Evolutionary conservation across 371 early-diverging fungal species (phyloP).

Genomic region (Mortierella sp.): DNA sequence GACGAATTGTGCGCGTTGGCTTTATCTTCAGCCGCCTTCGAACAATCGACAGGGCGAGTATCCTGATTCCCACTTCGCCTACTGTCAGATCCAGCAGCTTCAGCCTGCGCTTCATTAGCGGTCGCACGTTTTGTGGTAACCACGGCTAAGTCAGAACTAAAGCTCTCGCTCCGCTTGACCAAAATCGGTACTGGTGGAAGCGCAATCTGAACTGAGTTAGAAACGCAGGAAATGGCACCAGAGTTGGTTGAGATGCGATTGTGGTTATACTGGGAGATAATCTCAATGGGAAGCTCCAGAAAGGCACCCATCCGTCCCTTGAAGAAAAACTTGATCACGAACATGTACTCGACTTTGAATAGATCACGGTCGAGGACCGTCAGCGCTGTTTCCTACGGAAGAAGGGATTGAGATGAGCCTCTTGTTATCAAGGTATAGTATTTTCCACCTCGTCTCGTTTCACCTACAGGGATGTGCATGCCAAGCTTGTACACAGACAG

Average conservation of each 20-base stretch:
- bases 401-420: background rate
- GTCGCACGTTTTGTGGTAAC: background rate
- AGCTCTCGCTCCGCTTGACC: slow-evolving; percentile 15
- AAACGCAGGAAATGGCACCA: slow-evolving; percentile 43
- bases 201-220: slow-evolving; percentile 48
- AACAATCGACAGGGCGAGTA: no score
- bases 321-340: slow-evolving; percentile 53
- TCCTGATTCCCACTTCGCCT: no score
- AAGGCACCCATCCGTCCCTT: slow-evolving; percentile 48
- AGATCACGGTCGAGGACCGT: slow-evolving; percentile 42
- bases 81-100: no score
- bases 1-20: no score
- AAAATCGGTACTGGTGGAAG: slow-evolving; percentile 41
- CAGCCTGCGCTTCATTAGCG: background rate
- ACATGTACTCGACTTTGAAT: slow-evolving; percentile 43
- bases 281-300: slow-evolving; percentile 47
- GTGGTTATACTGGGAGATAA: slow-evolving; percentile 49
- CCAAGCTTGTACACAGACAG: slow-evolving; percentile 42
- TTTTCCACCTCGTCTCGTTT: no score
- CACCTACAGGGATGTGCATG: slow-evolving; percentile 49
- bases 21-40: no score
- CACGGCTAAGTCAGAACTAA: background rate
- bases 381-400: slow-evolving; percentile 33
- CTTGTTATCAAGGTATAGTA: no score
- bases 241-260: slow-evolving; percentile 50